phyloP scores from a whole-genome alignment of 2,329 filamentous ascomycete species.

The Metarhizium robertsii region DNA sequence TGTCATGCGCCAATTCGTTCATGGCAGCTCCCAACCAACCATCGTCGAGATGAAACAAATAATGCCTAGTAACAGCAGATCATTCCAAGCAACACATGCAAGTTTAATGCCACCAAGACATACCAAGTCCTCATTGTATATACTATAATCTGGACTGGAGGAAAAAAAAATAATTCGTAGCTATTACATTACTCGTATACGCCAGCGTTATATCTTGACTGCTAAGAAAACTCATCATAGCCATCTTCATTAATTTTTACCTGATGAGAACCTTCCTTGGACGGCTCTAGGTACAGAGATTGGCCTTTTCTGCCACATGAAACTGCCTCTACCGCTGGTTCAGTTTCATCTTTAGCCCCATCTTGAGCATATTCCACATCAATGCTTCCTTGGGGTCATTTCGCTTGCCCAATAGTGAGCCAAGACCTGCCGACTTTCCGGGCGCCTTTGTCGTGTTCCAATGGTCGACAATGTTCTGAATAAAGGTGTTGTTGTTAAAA shows the following conservation, averaged over 20 bases:
- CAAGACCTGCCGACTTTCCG: neutral
- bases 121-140: neutral
- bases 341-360: slow-evolving; percentile 6
- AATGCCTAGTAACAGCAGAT: no score
- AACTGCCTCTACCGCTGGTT: neutral
- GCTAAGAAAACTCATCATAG: no score
- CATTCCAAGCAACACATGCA: no score
- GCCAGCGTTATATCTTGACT: no score
- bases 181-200: neutral
- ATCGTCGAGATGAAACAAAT: no score
- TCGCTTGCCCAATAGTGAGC: neutral
- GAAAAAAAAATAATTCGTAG: neutral
- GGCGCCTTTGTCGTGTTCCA: slow-evolving; percentile 18
- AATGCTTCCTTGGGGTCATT: slow-evolving; percentile 4
- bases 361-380: slow-evolving; percentile 8
- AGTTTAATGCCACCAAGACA: no score
- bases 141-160: neutral
- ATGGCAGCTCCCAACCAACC: no score
- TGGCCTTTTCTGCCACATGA: neutral
- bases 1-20: no score
- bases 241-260: no score
- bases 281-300: no score
- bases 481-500: slow-evolving; percentile 29
- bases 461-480: slow-evolving; percentile 26
- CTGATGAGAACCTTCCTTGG: no score